A percentile compares a stretch with the other conserved stretches of the same genome.
Evolutionary conservation across 768 basidiomycete species (phyloP).

Genomic region (Psilocybe cubensis): DNA sequence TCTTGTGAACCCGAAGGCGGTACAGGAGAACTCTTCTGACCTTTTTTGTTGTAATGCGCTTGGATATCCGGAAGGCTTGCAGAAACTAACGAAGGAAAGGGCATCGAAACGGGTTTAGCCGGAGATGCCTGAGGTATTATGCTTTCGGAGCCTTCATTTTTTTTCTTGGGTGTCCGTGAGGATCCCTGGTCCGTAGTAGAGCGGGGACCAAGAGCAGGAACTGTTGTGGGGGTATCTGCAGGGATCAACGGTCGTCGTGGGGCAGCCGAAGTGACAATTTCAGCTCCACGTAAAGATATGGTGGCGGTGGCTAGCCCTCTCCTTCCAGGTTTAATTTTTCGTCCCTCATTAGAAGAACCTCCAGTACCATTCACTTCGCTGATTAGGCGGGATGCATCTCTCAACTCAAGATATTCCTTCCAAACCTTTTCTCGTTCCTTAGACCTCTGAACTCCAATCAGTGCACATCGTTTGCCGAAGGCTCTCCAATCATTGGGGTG

Average conservation of each 20-base stretch:
- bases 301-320: conserved; percentile 68
- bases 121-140: not conserved
- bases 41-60: not conserved
- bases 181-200: too few relatives aligned
- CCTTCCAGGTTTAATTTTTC: conserved; percentile 47
- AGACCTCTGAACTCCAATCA: conserved; percentile 62
- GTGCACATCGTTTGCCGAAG: conserved; percentile 63
- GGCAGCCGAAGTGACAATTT: not conserved
- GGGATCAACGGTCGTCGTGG: not conserved
- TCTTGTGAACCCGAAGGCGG: not conserved
- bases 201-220: not conserved
- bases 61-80: not conserved
- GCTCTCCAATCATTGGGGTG: conserved; percentile 60
- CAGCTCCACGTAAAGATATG: conserved; percentile 54
- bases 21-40: not conserved
- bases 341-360: not conserved
- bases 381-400: conserved; percentile 12
- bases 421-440: conserved; percentile 70
- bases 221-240: not conserved
- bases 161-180: too few relatives aligned
- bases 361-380: conserved; percentile 7
- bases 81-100: not conserved
- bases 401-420: conserved; percentile 50
- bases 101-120: not conserved
- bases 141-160: too few relatives aligned